A percentile compares a stretch with the other conserved stretches of the same genome.
Conservation (phyloP, 805 yeast genomes). For the Komagataella pseudopastoris region DNA sequence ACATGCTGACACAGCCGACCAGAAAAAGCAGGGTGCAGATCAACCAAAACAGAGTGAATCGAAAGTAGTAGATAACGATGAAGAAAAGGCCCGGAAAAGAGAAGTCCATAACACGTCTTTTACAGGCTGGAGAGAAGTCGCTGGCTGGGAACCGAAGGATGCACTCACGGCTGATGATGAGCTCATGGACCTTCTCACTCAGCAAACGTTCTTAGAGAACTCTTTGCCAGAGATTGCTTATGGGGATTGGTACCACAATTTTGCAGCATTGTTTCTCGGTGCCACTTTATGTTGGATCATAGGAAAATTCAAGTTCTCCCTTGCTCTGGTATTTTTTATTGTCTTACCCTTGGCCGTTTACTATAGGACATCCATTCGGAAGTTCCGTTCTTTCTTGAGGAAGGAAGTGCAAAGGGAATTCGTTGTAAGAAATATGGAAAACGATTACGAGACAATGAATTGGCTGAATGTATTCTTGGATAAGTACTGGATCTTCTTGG, state of each 20-base stretch:
- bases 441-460: constrained; percentile 87
- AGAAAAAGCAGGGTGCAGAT: background rate
- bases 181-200: constrained; percentile 51
- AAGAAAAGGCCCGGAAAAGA: constrained; percentile 15
- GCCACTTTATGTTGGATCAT: constrained; percentile 64
- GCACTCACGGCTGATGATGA: constrained; percentile 55
- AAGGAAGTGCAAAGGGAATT: constrained; percentile 80
- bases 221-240: constrained; percentile 62
- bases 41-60: background rate
- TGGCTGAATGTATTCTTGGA: constrained; percentile 87
- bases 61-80: background rate
- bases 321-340: constrained; percentile 73
- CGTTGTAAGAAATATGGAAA: constrained; percentile 67
- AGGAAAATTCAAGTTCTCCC: constrained; percentile 64
- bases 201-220: constrained; percentile 63
- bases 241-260: constrained; percentile 95
- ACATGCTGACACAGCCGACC: background rate
- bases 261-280: constrained; percentile 55
- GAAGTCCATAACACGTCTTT: constrained; percentile 50
- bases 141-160: constrained; percentile 70
- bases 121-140: constrained; percentile 92
- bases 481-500: constrained; percentile 85
- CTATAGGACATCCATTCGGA: constrained; percentile 75
- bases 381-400: constrained; percentile 61
- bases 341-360: constrained; percentile 47